phyloP scores from a whole-genome alignment of 2,329 filamentous ascomycete genomes.

The Nigrograna mackinnonii region DNA sequence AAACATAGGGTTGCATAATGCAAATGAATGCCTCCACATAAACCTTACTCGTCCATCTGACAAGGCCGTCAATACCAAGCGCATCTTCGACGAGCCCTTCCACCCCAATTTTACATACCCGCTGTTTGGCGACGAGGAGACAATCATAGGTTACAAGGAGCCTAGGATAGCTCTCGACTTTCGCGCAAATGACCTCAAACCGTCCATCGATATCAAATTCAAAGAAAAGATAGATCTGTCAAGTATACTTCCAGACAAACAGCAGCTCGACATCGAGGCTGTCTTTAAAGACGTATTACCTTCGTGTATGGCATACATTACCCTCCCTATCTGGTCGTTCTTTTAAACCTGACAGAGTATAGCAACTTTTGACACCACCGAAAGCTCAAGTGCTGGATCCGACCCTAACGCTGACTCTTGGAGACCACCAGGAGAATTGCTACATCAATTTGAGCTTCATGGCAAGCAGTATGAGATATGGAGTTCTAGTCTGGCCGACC shows the following conservation, averaged over 20 bases:
- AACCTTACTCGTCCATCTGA: constrained; percentile 36
- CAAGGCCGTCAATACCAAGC: constrained; percentile 18
- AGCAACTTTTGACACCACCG: constrained; percentile 64
- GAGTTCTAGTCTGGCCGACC: constrained; percentile 74
- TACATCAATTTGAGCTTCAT: constrained; percentile 65
- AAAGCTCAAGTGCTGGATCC: constrained; percentile 19
- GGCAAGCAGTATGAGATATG: constrained; percentile 80
- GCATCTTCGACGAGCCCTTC: constrained; percentile 66
- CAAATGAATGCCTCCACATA: constrained; percentile 43
- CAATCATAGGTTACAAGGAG: constrained; percentile 86
- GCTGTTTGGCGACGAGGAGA: constrained; percentile 91
- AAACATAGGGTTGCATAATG: constrained; percentile 32
- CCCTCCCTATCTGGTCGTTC: no score
- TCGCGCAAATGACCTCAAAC: constrained; percentile 74
- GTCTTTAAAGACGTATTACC: constrained; percentile 68
- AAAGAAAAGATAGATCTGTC: constrained; percentile 75
- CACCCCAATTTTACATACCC: constrained; percentile 87
- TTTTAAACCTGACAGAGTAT: no score
- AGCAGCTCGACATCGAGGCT: constrained; percentile 73
- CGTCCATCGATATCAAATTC: constrained; percentile 72
- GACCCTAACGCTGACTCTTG: constrained; percentile 44
- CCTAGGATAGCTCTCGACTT: constrained; percentile 76
- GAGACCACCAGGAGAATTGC: constrained; percentile 75
- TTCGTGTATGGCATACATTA: constrained; percentile 63
- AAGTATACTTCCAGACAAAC: constrained; percentile 58